A percentile compares a stretch with the other conserved stretches of the same genome.
phyloP scores from a whole-genome alignment of 306 rosid genomes.

The Vicia sativa region DNA sequence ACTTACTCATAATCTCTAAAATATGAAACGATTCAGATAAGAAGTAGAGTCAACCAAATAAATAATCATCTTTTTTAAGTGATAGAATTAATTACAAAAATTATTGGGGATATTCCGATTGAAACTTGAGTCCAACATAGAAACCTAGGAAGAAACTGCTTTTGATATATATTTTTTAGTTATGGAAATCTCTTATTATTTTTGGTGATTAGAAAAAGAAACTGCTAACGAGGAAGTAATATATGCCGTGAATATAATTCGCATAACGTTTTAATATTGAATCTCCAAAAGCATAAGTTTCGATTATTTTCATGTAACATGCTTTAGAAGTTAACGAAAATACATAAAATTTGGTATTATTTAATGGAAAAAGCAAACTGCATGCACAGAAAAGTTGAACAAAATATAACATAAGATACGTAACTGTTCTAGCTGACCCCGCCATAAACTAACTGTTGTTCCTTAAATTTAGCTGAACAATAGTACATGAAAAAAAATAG shows the following conservation, averaged over 20 bases:
- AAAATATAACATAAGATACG: background rate
- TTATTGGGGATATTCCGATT: background rate
- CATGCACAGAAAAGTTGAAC: constrained; percentile 4
- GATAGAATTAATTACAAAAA: background rate
- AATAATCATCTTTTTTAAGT: too few species aligned
- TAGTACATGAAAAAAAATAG: background rate
- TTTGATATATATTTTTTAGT: constrained; percentile 3
- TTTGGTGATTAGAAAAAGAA: too few species aligned
- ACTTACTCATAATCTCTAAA: too few species aligned
- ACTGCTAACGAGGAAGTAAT: background rate
- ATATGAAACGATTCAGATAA: too few species aligned
- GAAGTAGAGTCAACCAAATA: too few species aligned
- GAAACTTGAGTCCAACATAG: constrained; percentile 31
- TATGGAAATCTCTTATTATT: background rate
- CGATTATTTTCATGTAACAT: constrained; percentile 39
- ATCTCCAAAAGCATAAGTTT: constrained; percentile 16
- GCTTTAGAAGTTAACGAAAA: constrained; percentile 40
- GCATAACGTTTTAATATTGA: constrained; percentile 8
- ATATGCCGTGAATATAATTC: constrained; percentile 21
- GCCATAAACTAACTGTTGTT: background rate
- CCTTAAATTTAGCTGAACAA: constrained; percentile 9
- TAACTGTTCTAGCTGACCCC: background rate
- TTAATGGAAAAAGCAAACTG: background rate
- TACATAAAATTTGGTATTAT: background rate
- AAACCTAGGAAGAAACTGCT: constrained; percentile 38